Percentiles rank a stretch among this genome's conserved stretches.
These are phyloP conservation scores for Cercospora sojina DNA, from an alignment of 2,329 filamentous ascomycete species.

Conservation along the genomic window DNA sequence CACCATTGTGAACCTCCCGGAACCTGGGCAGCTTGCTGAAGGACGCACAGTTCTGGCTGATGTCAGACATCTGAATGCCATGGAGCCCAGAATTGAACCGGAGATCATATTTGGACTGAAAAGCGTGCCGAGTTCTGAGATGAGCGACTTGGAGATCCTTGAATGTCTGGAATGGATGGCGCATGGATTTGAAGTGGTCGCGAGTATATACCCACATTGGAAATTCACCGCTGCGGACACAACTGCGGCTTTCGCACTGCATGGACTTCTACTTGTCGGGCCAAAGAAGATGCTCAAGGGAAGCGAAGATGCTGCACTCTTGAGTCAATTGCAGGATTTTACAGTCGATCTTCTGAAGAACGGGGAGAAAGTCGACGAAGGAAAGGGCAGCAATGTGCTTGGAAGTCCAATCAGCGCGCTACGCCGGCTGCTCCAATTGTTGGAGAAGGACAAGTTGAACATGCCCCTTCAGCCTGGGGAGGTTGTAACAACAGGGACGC, in stretches of 20 bases:
- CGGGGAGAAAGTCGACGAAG: constrained; percentile 21
- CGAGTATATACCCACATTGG: constrained; percentile 27
- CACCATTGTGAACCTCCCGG: constrained; percentile 25
- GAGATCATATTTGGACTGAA: constrained; percentile 27
- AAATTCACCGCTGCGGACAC: constrained; percentile 28
- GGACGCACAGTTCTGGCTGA: constrained; percentile 24
- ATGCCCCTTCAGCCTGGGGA: constrained; percentile 23
- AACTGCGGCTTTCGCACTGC: constrained; percentile 27
- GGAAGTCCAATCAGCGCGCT: constrained; percentile 27
- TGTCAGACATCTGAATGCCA: constrained; percentile 23
- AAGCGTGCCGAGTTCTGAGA: constrained; percentile 11
- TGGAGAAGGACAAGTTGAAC: constrained; percentile 27
- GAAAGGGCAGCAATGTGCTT: constrained; percentile 23
- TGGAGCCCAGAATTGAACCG: constrained; percentile 28
- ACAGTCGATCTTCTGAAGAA: constrained; percentile 21
- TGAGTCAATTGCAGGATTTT: constrained; percentile 24
- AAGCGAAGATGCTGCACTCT: constrained; percentile 12
- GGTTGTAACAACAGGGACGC: constrained; percentile 26
- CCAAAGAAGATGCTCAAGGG: constrained; percentile 15
- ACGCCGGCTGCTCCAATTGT: constrained; percentile 20
- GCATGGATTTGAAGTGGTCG: constrained; percentile 26
- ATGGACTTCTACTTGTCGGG: constrained; percentile 27
- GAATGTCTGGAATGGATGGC: constrained; percentile 25
- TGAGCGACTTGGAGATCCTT: constrained; percentile 27
- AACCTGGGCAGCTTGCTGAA: constrained; percentile 16